phyloP scores from a whole-genome alignment of 2,329 filamentous ascomycete genomes.

The Colletotrichum orchidophilum region DNA sequence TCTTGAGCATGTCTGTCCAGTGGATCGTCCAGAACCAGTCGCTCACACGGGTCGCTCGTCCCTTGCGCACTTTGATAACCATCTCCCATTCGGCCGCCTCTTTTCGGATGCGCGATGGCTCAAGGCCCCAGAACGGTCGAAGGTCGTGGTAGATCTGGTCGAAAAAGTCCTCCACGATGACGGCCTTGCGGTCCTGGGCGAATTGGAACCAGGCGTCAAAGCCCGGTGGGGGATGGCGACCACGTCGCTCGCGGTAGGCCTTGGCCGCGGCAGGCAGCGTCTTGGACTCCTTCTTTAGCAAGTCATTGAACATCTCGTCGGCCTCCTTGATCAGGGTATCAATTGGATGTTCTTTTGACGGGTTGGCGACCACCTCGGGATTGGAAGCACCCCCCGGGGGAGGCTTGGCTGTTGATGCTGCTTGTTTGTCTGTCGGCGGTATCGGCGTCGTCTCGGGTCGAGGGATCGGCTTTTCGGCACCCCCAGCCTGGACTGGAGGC shows the following conservation, averaged over 20 bases:
- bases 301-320: slow-evolving; percentile 47
- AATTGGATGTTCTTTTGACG: slow-evolving; percentile 50
- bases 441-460: slow-evolving; percentile 16
- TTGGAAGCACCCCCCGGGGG: background rate
- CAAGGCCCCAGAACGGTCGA: slow-evolving; percentile 63
- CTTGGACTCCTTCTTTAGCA: slow-evolving; percentile 51
- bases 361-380: slow-evolving; percentile 26
- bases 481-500: slow-evolving; percentile 15
- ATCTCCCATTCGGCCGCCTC: slow-evolving; percentile 67
- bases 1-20: slow-evolving; percentile 63
- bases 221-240: slow-evolving; percentile 59
- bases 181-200: slow-evolving; percentile 50
- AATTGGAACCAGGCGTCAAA: slow-evolving; percentile 59
- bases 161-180: slow-evolving; percentile 59
- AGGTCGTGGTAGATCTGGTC: slow-evolving; percentile 64
- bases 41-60: slow-evolving; percentile 59
- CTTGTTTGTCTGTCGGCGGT: background rate
- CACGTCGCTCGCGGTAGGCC: slow-evolving; percentile 55
- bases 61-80: slow-evolving; percentile 66
- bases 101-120: slow-evolving; percentile 57
- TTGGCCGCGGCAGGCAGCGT: slow-evolving; percentile 56
- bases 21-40: slow-evolving; percentile 69
- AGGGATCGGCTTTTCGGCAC: slow-evolving; percentile 22
- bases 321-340: slow-evolving; percentile 54
- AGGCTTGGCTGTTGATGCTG: background rate